Evolutionary conservation across 139 green algal genomes (phyloP).

Genomic region (Trebouxia sp.): DNA sequence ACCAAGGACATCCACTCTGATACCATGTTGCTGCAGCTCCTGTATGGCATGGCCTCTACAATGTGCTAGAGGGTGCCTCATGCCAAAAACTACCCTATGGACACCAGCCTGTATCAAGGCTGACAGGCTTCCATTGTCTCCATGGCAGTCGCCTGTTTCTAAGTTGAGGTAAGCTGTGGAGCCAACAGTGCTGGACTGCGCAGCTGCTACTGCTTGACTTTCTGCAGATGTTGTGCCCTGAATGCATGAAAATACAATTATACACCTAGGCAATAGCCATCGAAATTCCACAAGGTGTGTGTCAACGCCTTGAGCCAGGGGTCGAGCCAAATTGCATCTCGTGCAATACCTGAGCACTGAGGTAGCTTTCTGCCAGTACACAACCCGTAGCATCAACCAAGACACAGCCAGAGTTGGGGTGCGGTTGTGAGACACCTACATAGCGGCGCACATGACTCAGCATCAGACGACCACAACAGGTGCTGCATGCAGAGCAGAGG

Average conservation of each 20-base stretch:
- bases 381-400: slow-evolving; percentile 54
- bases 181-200: slow-evolving; percentile 42
- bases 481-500: neutral
- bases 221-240: slow-evolving; percentile 76
- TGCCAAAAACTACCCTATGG: slow-evolving; percentile 87
- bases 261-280: neutral
- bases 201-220: slow-evolving; percentile 54
- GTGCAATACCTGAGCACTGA: slow-evolving; percentile 66
- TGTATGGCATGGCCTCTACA: slow-evolving; percentile 63
- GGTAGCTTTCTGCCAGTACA: slow-evolving; percentile 52
- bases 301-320: neutral
- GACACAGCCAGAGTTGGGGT: slow-evolving; percentile 82
- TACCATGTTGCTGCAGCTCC: slow-evolving; percentile 64
- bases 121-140: slow-evolving; percentile 69
- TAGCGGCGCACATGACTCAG: neutral
- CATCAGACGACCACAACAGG: too few relatives aligned
- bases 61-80: slow-evolving; percentile 85
- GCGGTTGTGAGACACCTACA: slow-evolving; percentile 62
- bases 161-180: slow-evolving; percentile 93
- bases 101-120: slow-evolving; percentile 78
- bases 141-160: slow-evolving; percentile 88
- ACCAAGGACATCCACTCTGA: slow-evolving; percentile 73
- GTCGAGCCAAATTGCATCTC: neutral
- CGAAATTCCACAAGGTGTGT: neutral
- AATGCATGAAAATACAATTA: neutral